Percentiles rank a stretch among this genome's conserved stretches.
Conservation (phyloP, 2,329 filamentous ascomycete genomes). For the Lachnellula subtilissima region DNA sequence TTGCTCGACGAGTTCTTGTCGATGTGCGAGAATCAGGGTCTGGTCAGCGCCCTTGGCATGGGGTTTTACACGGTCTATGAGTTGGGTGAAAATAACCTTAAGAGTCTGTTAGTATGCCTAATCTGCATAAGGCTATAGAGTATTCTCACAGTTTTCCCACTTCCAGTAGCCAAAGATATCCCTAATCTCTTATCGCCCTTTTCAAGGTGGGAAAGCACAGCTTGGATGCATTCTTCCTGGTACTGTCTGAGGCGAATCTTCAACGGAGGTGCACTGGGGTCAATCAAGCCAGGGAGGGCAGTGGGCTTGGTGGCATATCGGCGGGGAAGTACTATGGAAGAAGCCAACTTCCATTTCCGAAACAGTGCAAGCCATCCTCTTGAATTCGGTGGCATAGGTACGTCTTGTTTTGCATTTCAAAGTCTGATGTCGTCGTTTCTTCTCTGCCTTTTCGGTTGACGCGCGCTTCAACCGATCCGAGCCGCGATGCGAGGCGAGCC, state of each 20-base stretch:
- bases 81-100: constrained; percentile 90
- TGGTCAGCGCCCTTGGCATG: constrained; percentile 56
- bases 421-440: constrained; percentile 1
- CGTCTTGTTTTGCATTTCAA: neutral
- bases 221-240: constrained; percentile 86
- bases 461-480: neutral
- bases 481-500: too few relatives aligned
- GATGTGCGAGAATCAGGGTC: constrained; percentile 87
- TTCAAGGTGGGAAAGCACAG: constrained; percentile 65
- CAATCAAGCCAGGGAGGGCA: constrained; percentile 1
- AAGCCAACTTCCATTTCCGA: constrained; percentile 11
- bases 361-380: constrained; percentile 22
- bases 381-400: constrained; percentile 28
- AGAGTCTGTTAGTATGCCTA: constrained; percentile 8
- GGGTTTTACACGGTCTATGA: constrained; percentile 71
- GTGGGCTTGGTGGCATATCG: constrained; percentile 13
- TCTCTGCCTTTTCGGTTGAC: neutral
- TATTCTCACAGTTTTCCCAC: constrained; percentile 72
- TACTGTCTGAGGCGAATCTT: constrained; percentile 68
- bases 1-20: constrained; percentile 90
- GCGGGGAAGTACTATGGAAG: constrained; percentile 1
- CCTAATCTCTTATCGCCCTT: constrained; percentile 75
- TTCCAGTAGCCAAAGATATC: constrained; percentile 80
- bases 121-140: neutral
- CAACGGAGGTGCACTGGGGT: constrained; percentile 6